These are phyloP conservation scores for Croton laevigatus DNA, from an alignment of 441 rosid species.

Conservation along the genomic window DNA sequence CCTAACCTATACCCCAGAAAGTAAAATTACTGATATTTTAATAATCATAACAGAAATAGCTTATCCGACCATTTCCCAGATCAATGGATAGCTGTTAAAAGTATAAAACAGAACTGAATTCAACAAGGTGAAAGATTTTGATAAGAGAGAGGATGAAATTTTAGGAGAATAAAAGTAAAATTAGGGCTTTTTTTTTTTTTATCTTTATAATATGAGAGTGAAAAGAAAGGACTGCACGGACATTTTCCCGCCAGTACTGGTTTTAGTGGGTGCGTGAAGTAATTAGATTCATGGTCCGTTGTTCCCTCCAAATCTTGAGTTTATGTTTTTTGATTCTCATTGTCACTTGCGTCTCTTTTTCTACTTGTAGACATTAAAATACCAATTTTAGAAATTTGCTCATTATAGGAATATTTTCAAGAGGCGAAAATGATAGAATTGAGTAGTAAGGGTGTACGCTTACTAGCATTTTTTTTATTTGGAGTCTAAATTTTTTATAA, in stretches of 20 bases:
- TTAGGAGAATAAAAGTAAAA: neutral
- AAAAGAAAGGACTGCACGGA: constrained; percentile 43
- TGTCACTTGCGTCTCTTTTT: neutral
- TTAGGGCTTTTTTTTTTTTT: constrained; percentile 21
- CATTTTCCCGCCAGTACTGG: constrained; percentile 74
- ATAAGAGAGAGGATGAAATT: neutral
- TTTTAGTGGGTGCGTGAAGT: neutral
- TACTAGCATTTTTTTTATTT: too few species aligned
- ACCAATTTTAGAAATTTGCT: too few species aligned
- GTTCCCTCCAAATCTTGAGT: constrained; percentile 33
- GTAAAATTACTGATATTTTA: neutral
- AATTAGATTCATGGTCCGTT: constrained; percentile 9
- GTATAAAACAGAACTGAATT: neutral
- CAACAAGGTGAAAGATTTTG: neutral
- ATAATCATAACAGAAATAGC: constrained; percentile 6
- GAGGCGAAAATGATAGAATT: too few species aligned
- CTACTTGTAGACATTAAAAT: too few species aligned
- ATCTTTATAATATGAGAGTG: constrained; percentile 13
- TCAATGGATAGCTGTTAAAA: neutral
- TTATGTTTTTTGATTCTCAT: neutral
- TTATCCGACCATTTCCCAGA: neutral
- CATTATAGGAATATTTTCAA: too few species aligned
- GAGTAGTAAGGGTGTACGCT: too few species aligned
- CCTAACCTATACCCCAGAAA: constrained; percentile 21
- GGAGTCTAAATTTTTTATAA: too few species aligned